Percentiles rank a stretch among this genome's conserved stretches.
phyloP scores from a whole-genome alignment of 2,329 filamentous ascomycete species.

The Penicillium sp. region DNA sequence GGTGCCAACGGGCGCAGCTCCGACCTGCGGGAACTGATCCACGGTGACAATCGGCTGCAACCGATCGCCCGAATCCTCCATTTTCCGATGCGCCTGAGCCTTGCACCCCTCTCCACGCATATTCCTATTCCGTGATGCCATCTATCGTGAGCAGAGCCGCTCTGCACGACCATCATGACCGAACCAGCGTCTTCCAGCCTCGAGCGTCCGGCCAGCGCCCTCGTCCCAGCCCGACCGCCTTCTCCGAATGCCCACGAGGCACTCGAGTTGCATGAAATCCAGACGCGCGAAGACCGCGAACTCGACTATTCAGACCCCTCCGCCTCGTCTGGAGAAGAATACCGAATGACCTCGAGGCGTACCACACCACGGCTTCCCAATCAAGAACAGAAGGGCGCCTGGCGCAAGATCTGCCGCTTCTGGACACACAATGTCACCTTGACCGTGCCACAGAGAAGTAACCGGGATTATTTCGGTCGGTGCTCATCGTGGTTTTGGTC shows the following conservation, averaged over 20 bases:
- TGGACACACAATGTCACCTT: conserved; percentile 62
- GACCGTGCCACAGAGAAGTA: conserved; percentile 40
- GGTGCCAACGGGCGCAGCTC: too few relatives aligned
- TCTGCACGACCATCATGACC: conserved; percentile 8
- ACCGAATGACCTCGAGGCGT: conserved; percentile 25
- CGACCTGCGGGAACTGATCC: too few relatives aligned
- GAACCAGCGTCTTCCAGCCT: neutral
- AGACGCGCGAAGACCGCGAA: conserved; percentile 29
- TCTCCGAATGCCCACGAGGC: conserved; percentile 9
- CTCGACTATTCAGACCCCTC: conserved; percentile 27
- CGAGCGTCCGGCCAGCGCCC: conserved; percentile 6
- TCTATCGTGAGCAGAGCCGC: neutral
- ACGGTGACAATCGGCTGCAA: too few relatives aligned
- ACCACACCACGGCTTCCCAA: conserved; percentile 23
- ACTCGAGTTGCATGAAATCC: conserved; percentile 32
- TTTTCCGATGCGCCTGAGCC: too few relatives aligned
- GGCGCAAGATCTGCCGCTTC: conserved; percentile 70
- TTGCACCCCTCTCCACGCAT: too few relatives aligned
- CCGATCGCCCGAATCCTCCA: too few relatives aligned
- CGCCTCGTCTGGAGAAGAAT: conserved; percentile 35
- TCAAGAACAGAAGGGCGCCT: conserved; percentile 47
- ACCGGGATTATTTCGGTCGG: conserved; percentile 44
- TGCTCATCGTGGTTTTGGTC: neutral
- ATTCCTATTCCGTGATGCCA: neutral
- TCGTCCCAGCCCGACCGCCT: conserved; percentile 11